Evolutionary conservation across 192 early-diverging fungal species (phyloP), one percentile per base, ranked within the genome.

Genomic region (Gryganskiella cystojenkinii): DNA sequence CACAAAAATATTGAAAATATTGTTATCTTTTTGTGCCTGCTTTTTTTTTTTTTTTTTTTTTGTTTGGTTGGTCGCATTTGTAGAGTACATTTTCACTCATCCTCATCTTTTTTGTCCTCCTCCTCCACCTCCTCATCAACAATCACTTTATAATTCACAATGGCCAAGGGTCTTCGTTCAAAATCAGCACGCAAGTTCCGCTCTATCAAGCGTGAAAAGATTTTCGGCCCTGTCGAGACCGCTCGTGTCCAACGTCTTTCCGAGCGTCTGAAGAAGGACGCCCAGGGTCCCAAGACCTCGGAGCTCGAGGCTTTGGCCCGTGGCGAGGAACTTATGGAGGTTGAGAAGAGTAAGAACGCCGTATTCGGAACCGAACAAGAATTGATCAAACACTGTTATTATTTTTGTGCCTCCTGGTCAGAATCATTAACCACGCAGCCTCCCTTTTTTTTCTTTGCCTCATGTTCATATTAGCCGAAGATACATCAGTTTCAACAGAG

Each of bases 211-310:
- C 86, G 88, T 58, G 72, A 86, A 44, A 69, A 57, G 8, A 51
- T 90, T 28, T 90, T 87, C 46, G 75, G 73, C 40, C 83, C 87
- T 53, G 84, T 87, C 34, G 88, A 89, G 56, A 80, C 80, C 61
- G 81, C 81, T 22, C 85, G 87, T 49, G 57, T 82, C 4, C 65
- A 69, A 30, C 80, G 88, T 52, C 59, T 88, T 43, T 47, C 74
- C 30, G 74, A 78, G 50, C 74, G 74, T 28, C 61, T 78, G 61
- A 78, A 78, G 61, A 78, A 78, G 66, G 74, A 78, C 34, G 66
- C 65, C 33, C 45, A 78, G 42, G 74, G 66, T 17, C 74, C 74
- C 49, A 78, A 78, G 74, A 78, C 66, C 22, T 78, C 74, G 15
- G 74, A 78, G 33, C 74, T 78, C 20, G 74, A 78, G 65, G 74